These are phyloP conservation scores for Erysimum cheiranthoides DNA, from an alignment of 345 rosid species.

Conservation along the genomic window DNA sequence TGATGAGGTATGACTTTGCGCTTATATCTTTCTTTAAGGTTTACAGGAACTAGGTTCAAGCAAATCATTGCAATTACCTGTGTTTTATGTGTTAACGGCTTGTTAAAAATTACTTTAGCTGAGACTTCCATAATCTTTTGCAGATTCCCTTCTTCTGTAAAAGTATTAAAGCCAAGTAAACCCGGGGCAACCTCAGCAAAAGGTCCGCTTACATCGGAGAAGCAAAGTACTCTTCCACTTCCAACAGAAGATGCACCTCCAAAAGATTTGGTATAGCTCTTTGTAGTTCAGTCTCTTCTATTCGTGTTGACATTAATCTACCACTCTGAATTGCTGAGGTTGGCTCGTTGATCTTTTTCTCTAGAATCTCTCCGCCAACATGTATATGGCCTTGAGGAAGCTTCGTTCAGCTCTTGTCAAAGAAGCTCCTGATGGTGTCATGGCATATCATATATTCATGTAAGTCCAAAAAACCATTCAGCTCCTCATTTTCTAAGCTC, in stretches of 20 bases:
- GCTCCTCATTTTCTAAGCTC: constrained; percentile 17
- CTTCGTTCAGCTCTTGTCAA: constrained; percentile 79
- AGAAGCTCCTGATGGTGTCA: constrained; percentile 85
- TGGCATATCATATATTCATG: constrained; percentile 96
- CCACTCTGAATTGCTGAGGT: constrained; percentile 17
- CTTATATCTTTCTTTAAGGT: constrained; percentile 32
- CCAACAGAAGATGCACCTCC: constrained; percentile 54
- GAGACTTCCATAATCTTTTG: constrained; percentile 27
- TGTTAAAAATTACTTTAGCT: constrained; percentile 27
- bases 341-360: constrained; percentile 20
- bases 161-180: constrained; percentile 63
- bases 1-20: constrained; percentile 62
- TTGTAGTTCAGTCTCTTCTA: constrained; percentile 14
- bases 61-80: not conserved
- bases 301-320: constrained; percentile 24
- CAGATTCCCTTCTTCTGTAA: constrained; percentile 78
- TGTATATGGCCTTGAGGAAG: constrained; percentile 70
- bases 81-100: constrained; percentile 4
- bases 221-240: constrained; percentile 50
- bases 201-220: constrained; percentile 58
- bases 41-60: constrained; percentile 16
- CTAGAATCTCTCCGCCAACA: constrained; percentile 76
- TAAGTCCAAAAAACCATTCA: constrained; percentile 39
- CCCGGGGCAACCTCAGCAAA: constrained; percentile 69
- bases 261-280: constrained; percentile 69